These are phyloP conservation scores for Quercus parvula DNA, from an alignment of 306 rosid species.

Conservation along the genomic window DNA sequence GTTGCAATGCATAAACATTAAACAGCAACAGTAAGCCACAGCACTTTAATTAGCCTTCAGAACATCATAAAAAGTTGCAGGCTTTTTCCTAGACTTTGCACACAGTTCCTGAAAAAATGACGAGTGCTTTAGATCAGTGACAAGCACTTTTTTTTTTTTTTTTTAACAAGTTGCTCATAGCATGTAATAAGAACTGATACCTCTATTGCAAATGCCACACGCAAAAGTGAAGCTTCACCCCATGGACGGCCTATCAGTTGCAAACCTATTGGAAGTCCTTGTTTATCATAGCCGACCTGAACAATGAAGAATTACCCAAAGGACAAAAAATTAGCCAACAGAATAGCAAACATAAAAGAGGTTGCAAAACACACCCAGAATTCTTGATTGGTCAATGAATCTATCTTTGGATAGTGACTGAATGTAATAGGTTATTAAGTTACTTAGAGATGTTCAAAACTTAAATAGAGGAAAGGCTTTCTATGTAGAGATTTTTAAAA, in stretches of 20 bases:
- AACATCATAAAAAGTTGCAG: slow-evolving; percentile 58
- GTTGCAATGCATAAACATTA: background rate
- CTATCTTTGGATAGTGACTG: background rate
- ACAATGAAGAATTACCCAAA: background rate
- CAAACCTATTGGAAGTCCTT: slow-evolving; percentile 94
- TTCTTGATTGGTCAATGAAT: background rate
- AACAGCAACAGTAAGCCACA: background rate
- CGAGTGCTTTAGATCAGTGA: slow-evolving; percentile 10
- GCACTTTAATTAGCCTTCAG: slow-evolving; percentile 37
- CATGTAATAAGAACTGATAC: slow-evolving; percentile 31
- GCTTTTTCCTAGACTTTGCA: slow-evolving; percentile 51
- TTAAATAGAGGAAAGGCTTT: background rate
- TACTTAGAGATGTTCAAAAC: slow-evolving; percentile 1
- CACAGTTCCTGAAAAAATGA: slow-evolving; percentile 55
- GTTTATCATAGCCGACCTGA: slow-evolving; percentile 56
- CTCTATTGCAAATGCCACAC: slow-evolving; percentile 82
- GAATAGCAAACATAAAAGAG: background rate
- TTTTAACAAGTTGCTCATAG: background rate
- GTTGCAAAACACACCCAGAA: background rate
- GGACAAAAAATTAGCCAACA: background rate
- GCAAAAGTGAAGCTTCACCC: slow-evolving; percentile 89
- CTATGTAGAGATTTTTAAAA: background rate
- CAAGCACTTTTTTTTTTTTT: background rate
- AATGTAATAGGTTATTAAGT: slow-evolving; percentile 2
- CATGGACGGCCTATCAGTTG: slow-evolving; percentile 93